Conservation (phyloP, 2,329 filamentous ascomycete species). For the Aureobasidium sp. region DNA sequence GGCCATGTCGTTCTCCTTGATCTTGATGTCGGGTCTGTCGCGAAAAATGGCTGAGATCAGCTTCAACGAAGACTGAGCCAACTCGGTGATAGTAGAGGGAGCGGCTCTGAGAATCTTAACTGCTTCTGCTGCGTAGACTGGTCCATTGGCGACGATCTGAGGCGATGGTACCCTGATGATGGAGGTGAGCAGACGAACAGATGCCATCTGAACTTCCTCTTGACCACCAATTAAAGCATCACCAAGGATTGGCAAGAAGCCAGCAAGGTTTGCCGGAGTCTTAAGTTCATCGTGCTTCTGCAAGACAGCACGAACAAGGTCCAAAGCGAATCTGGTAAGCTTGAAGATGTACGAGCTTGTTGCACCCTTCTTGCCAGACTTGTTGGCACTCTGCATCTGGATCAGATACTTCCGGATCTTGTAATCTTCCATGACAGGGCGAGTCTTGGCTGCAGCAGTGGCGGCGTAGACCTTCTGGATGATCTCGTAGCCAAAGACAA, state of each 20-base stretch:
- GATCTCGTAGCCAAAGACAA: constrained; percentile 94
- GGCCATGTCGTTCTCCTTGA: constrained; percentile 76
- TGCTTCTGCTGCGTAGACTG: constrained; percentile 77
- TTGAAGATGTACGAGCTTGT: constrained; percentile 80
- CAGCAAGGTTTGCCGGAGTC: constrained; percentile 68
- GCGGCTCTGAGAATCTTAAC: constrained; percentile 71
- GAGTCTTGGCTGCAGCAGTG: constrained; percentile 27
- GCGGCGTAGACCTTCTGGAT: constrained; percentile 70
- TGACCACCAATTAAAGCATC: constrained; percentile 77
- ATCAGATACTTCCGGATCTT: constrained; percentile 67
- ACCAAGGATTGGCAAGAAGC: constrained; percentile 81
- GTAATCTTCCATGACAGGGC: constrained; percentile 44
- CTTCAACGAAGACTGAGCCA: constrained; percentile 82
- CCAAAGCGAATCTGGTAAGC: constrained; percentile 76
- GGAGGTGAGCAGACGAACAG: constrained; percentile 74
- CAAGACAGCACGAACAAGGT: constrained; percentile 75
- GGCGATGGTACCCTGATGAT: constrained; percentile 76
- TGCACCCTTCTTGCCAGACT: constrained; percentile 59
- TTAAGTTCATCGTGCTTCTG: constrained; percentile 77
- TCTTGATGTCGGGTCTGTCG: constrained; percentile 63
- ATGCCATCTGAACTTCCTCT: constrained; percentile 86
- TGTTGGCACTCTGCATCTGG: constrained; percentile 66
- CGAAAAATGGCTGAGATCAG: constrained; percentile 76
- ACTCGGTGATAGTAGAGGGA: constrained; percentile 69
- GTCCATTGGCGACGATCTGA: constrained; percentile 58